Percentiles rank a stretch among this genome's conserved stretches.
phyloP scores from a whole-genome alignment of 441 rosid species.

The Macaranga tanarius region DNA sequence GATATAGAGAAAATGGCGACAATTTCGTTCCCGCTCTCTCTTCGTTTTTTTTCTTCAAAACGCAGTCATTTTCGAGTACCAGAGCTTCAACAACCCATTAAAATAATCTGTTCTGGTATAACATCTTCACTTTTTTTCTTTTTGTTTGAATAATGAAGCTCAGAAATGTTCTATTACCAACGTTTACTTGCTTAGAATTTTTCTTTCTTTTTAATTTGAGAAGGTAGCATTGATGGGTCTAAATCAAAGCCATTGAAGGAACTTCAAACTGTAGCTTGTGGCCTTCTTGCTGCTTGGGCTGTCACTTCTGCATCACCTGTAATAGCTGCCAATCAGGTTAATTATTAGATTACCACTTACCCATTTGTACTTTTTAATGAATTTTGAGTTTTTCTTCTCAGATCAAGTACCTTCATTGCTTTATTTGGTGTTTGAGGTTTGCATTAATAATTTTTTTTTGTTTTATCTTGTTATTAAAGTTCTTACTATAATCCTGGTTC shows the following conservation, averaged over 20 bases:
- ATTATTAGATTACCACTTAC: background rate
- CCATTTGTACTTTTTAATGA: background rate
- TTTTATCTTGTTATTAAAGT: too few relatives aligned
- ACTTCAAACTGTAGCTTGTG: conserved; percentile 54
- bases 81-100: conserved; percentile 27
- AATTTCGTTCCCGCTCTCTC: background rate
- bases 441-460: too few relatives aligned
- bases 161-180: background rate
- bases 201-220: background rate
- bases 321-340: conserved; percentile 78
- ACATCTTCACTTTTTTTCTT: background rate
- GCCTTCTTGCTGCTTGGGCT: conserved; percentile 66
- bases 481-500: too few relatives aligned
- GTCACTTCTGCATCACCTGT: conserved; percentile 72
- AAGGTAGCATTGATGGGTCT: conserved; percentile 18
- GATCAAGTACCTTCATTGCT: background rate
- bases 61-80: conserved; percentile 22
- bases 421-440: background rate
- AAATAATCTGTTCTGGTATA: conserved; percentile 42
- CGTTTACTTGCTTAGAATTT: background rate
- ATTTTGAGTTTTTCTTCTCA: background rate
- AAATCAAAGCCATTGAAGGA: conserved; percentile 43
- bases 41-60: conserved; percentile 15
- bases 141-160: background rate
- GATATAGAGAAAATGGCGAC: conserved; percentile 1